Percentiles rank a stretch among this genome's conserved stretches.
Evolutionary conservation across 495 filamentous ascomycete genomes (phyloP).

Genomic region (Penicillium desertorum): DNA sequence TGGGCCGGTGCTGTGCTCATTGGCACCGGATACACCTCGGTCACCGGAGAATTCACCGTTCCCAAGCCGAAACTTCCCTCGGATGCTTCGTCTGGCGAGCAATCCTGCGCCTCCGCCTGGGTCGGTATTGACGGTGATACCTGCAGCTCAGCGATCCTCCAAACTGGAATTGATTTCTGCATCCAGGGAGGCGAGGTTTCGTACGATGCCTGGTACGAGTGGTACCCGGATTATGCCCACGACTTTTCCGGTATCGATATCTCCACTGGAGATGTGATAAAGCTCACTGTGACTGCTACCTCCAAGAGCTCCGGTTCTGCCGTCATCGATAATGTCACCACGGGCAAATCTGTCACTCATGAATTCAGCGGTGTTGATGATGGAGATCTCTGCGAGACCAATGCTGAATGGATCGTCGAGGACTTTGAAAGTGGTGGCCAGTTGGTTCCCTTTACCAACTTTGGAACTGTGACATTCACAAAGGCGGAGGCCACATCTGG

Average conservation of each 20-base stretch:
- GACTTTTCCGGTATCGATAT: constrained; percentile 25
- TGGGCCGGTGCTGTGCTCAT: constrained; percentile 52
- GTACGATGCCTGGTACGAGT: constrained; percentile 58
- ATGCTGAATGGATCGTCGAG: constrained; percentile 60
- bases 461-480: constrained; percentile 9
- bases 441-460: constrained; percentile 8
- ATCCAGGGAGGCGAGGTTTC: constrained; percentile 29
- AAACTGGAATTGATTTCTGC: constrained; percentile 55
- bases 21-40: constrained; percentile 40
- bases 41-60: constrained; percentile 47
- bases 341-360: constrained; percentile 46
- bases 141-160: constrained; percentile 48
- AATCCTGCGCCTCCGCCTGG: constrained; percentile 51
- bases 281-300: constrained; percentile 44
- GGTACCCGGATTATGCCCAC: constrained; percentile 51
- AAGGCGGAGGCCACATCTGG: not conserved
- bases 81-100: constrained; percentile 36
- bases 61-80: constrained; percentile 39
- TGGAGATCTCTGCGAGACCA: constrained; percentile 22
- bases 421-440: constrained; percentile 25
- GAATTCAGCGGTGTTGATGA: constrained; percentile 34
- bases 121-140: constrained; percentile 55
- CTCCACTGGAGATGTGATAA: constrained; percentile 45
- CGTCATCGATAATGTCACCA: constrained; percentile 47
- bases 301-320: constrained; percentile 43